Base-by-base conservation (phyloP, 2,329 filamentous ascomycete species). In the Xylaria sp. region DNA sequence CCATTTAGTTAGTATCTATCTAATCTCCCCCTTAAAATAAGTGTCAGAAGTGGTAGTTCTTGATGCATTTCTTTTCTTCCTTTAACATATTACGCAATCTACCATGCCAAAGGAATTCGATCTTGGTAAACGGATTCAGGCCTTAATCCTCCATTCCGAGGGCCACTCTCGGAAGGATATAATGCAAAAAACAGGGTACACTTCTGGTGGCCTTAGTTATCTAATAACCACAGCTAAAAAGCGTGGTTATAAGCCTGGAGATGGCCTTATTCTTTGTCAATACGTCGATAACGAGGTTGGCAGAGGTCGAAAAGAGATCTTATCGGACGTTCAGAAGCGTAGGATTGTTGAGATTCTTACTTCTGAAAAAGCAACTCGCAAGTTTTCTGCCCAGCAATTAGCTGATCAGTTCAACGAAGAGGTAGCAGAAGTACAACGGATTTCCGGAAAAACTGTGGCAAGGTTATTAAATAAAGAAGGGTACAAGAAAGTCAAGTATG, bases 161-260 rank as follows among this genome's bases (percentile, higher is more conserved):
- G 54, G 54, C 37, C 51, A 44, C n/a, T 31, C 54, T 10, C 25
- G 54, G 19, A 11, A 13, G 6, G 10, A 5, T 4, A 58, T 58
- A 23, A 3, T 15, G 10, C 17, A 58, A 33, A 51, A 58, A 21
- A 58, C 54, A 10, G 54, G 54, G 25, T 58, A 58, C 13, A 35
- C 54, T 2, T 1, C 46, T 8, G 9, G 38, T 5, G 46, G 54
- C 17, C 21, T 58, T 10, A 19, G 27, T 37, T 0, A 4, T 15
- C 19, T 58, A 11, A 4, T 58, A 13, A 19, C 7, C 3, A 51
- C 27, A 27, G 54, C 54, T 10, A 51, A 44, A 43, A 58, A 44
- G 17, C 54, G 46, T 21, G 54, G 54, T n/a, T 58, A 58, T 11
- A n/a, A 51, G 54, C 54, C 46, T 19, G 37, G 54, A 6, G n/a